Percentiles rank a stretch among this genome's conserved stretches.
These are phyloP conservation scores for Apiotrichum laibachii DNA, from an alignment of 1,284 basidiomycete genomes.

Conservation along the genomic window DNA sequence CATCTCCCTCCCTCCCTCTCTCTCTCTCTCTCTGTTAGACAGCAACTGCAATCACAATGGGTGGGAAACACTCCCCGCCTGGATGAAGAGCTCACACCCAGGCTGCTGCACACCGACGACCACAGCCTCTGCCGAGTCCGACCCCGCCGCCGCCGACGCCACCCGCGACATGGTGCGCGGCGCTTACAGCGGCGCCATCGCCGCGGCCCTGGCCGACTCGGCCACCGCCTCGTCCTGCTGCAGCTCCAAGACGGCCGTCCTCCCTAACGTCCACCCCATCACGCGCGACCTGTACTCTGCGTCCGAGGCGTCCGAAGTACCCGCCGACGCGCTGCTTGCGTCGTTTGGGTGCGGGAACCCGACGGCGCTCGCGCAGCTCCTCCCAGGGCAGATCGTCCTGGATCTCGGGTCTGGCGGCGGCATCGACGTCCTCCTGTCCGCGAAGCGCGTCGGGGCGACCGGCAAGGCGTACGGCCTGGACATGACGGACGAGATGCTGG, in stretches of 20 bases:
- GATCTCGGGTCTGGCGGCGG: slow-evolving; percentile 61
- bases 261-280: slow-evolving; percentile 20
- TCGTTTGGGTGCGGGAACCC: slow-evolving; percentile 27
- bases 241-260: slow-evolving; percentile 15
- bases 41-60: too few relatives aligned
- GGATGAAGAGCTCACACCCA: background rate
- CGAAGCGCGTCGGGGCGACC: slow-evolving; percentile 54
- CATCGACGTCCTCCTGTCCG: slow-evolving; percentile 58
- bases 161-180: slow-evolving; percentile 17
- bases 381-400: slow-evolving; percentile 58
- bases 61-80: too few relatives aligned
- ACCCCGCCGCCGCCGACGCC: background rate
- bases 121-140: background rate
- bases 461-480: slow-evolving; percentile 60
- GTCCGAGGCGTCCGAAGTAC: slow-evolving; percentile 15
- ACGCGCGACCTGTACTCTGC: slow-evolving; percentile 20
- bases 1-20: too few relatives aligned
- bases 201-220: background rate
- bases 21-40: too few relatives aligned
- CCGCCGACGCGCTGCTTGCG: slow-evolving; percentile 20
- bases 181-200: slow-evolving; percentile 9
- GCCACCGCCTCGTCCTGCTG: slow-evolving; percentile 12
- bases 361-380: slow-evolving; percentile 19
- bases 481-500: slow-evolving; percentile 47
- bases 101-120: background rate